Percentiles rank a stretch among this genome's conserved stretches.
Evolutionary conservation across 805 yeast species (phyloP).

Genomic region (Myxozyma neotropica): DNA sequence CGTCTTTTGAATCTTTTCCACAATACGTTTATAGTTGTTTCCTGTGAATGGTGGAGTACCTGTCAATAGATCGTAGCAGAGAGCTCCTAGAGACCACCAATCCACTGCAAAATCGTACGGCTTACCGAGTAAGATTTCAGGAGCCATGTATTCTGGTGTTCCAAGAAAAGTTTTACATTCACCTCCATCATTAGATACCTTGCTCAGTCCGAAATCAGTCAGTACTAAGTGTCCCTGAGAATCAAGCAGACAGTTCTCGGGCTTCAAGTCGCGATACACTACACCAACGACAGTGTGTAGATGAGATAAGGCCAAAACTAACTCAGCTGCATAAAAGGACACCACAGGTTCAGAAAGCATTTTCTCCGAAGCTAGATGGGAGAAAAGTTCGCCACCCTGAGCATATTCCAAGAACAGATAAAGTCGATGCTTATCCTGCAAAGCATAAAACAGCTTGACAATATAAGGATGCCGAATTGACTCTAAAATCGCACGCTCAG

Average conservation of each 20-base stretch:
- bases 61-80: conserved; percentile 74
- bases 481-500: conserved; percentile 73
- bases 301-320: conserved; percentile 74
- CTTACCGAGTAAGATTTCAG: conserved; percentile 78
- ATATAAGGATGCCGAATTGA: conserved; percentile 78
- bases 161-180: conserved; percentile 66
- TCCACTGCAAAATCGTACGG: conserved; percentile 79
- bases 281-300: conserved; percentile 72
- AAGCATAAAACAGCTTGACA: conserved; percentile 77
- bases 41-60: conserved; percentile 92
- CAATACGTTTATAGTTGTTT: conserved; percentile 69
- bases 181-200: conserved; percentile 47
- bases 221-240: conserved; percentile 76
- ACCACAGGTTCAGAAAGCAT: conserved; percentile 59
- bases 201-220: conserved; percentile 80
- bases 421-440: conserved; percentile 77
- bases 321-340: conserved; percentile 78
- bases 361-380: conserved; percentile 55
- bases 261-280: conserved; percentile 84
- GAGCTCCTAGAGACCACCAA: conserved; percentile 91
- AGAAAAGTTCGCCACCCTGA: conserved; percentile 85
- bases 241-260: conserved; percentile 83
- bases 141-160: conserved; percentile 87
- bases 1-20: conserved; percentile 68
- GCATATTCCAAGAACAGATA: conserved; percentile 78